These are phyloP conservation scores for Phaeosphaeria sp. DNA, from an alignment of 2,329 filamentous ascomycete genomes.

Conservation along the genomic window DNA sequence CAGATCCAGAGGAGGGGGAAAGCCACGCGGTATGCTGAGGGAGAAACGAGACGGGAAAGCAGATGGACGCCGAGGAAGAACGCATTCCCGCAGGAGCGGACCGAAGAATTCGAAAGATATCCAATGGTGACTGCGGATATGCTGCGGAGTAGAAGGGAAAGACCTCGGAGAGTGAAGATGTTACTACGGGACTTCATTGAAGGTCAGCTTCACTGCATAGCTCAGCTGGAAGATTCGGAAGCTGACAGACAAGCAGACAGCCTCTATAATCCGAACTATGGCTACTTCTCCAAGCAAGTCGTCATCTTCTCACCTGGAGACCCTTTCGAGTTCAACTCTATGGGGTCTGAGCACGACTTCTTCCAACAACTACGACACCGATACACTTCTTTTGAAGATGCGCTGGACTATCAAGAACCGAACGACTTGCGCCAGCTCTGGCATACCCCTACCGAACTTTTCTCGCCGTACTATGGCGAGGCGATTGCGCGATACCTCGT, in stretches of 20 bases:
- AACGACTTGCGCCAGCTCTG: conserved; percentile 88
- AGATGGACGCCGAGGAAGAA: conserved; percentile 86
- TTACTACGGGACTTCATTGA: conserved; percentile 97
- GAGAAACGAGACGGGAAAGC: conserved; percentile 63
- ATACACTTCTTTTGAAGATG: conserved; percentile 90
- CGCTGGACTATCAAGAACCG: conserved; percentile 73
- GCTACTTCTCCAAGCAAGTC: conserved; percentile 95
- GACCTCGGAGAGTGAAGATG: conserved; percentile 93
- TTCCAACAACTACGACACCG: conserved; percentile 75
- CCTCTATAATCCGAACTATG: conserved; percentile 91
- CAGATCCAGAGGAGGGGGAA: conserved; percentile 39
- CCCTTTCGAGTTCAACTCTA: conserved; percentile 83
- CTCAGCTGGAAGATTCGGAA: neutral
- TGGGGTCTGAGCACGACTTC: conserved; percentile 87
- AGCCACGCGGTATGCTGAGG: conserved; percentile 34
- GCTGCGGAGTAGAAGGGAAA: conserved; percentile 72
- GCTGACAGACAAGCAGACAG: conserved; percentile 67
- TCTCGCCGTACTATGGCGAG: conserved; percentile 95
- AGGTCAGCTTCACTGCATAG: conserved; percentile 58
- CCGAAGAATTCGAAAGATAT: conserved; percentile 79
- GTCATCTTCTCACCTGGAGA: conserved; percentile 94
- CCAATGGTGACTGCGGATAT: conserved; percentile 85
- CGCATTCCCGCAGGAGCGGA: conserved; percentile 76
- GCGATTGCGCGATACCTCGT: conserved; percentile 95
- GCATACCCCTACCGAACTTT: conserved; percentile 98